Conservation (phyloP, 164 flowering plant species). For the Euptelea pleiosperma region DNA sequence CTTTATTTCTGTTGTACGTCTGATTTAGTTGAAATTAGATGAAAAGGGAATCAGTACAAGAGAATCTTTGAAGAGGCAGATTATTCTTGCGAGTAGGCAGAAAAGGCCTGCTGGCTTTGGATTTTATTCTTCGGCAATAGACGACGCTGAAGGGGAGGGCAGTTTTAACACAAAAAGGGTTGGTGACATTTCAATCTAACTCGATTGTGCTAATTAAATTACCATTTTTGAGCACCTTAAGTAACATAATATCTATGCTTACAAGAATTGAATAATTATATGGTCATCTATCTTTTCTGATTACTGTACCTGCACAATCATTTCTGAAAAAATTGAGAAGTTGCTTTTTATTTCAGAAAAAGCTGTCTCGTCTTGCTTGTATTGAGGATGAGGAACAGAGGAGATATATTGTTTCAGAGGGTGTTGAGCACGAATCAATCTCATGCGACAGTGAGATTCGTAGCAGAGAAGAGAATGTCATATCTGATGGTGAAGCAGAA, state of each 20-base stretch:
- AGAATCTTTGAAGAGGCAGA: constrained; percentile 81
- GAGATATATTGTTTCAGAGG: constrained; percentile 31
- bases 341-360: constrained; percentile 49
- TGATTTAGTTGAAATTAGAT: constrained; percentile 67
- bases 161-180: constrained; percentile 47
- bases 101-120: constrained; percentile 84
- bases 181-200: constrained; percentile 15
- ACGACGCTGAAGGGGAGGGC: constrained; percentile 43
- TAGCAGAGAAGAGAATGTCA: constrained; percentile 46
- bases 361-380: constrained; percentile 63
- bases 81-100: constrained; percentile 73
- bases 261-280: no score
- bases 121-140: constrained; percentile 74
- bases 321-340: neutral
- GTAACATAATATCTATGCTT: no score
- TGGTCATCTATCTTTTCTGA: no score
- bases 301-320: neutral
- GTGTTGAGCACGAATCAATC: constrained; percentile 54
- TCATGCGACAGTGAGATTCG: constrained; percentile 58
- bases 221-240: neutral
- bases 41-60: constrained; percentile 59
- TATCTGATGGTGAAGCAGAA: constrained; percentile 70
- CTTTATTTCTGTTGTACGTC: constrained; percentile 17
- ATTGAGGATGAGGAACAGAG: constrained; percentile 67
- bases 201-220: constrained; percentile 8